Evolutionary conservation across 73 alveolate species (phyloP), one percentile per base, ranked within the genome.

Genomic region (Paramecium pentaurelia): DNA sequence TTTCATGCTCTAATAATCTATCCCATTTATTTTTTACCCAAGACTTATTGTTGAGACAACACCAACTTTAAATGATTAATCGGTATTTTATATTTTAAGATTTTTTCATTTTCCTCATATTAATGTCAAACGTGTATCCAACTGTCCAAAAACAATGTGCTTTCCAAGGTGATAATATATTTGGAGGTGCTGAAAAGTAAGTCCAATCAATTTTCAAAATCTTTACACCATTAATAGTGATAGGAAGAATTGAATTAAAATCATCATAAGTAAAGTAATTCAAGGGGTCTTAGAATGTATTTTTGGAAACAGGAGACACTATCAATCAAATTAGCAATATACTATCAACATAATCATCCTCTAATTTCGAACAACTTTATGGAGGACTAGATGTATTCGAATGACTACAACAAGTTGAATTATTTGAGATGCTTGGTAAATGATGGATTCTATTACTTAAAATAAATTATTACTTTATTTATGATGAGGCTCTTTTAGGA

Each of bases 11-110:
- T 20, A 89, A 68, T 11, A 89, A 89, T 20, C 88, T 59, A 6
- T 89, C 77, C 59, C 85, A 49, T 71, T 89, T 89, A 45, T 89
- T 58, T 44, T 83, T 77, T 16, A 59, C 86, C 94, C 94, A 89
- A 40, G 94, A 89, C 7, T 47, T 40, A 44, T 49, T 80, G 8
- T 28, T 45, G 44, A 80, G 75, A 44, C 47, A 45, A 47, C 91
- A 80, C 91, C 91, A 80, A 20, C 44, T 28, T 12, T 80, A 16
- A n/a, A 80, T 80, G n/a, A 27, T 28, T 14, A 80, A 25, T 25
- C 91, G 25, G 25, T 80, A 80, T 42, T 42, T 34, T 3, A 80
- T 80, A 36, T 80, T 80, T 2, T 80, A 32, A 3, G 91, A 80
- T 80, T 47, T 80, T 80, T 80, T 80, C 91, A 80, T 80, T 80